phyloP scores from a whole-genome alignment of 257 asterid genomes.

The Fraxinus quadrangulata region DNA sequence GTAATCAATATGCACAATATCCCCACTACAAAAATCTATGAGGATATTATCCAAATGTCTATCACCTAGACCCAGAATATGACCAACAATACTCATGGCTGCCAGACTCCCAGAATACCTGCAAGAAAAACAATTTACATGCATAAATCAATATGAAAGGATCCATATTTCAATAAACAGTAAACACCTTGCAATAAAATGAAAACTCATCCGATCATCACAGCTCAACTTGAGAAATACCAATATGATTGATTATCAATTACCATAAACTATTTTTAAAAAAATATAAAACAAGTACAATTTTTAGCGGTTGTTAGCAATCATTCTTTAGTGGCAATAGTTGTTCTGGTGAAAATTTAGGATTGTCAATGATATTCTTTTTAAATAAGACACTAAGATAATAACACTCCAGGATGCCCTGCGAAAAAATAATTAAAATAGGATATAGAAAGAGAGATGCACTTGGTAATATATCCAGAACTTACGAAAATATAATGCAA shows the following conservation, averaged over 20 bases:
- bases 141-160: constrained; percentile 10
- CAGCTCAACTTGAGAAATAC: constrained; percentile 27
- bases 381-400: neutral
- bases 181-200: constrained; percentile 8
- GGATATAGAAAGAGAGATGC: constrained; percentile 18
- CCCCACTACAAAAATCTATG: constrained; percentile 89
- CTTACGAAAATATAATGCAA: constrained; percentile 19
- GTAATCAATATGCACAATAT: constrained; percentile 94
- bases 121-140: constrained; percentile 34
- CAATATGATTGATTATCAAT: neutral
- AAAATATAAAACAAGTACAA: neutral
- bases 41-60: constrained; percentile 98
- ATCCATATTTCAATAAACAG: constrained; percentile 15
- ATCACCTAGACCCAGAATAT: constrained; percentile 94
- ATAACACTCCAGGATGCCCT: constrained; percentile 21
- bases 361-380: neutral
- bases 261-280: neutral
- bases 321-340: neutral
- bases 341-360: neutral
- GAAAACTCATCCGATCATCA: constrained; percentile 17
- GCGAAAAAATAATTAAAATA: constrained; percentile 6
- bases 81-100: constrained; percentile 95
- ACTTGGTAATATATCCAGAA: constrained; percentile 20
- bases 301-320: neutral
- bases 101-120: constrained; percentile 97